Conservation (phyloP, 169 alveolate species). For the Toxoplasma gondii region DNA sequence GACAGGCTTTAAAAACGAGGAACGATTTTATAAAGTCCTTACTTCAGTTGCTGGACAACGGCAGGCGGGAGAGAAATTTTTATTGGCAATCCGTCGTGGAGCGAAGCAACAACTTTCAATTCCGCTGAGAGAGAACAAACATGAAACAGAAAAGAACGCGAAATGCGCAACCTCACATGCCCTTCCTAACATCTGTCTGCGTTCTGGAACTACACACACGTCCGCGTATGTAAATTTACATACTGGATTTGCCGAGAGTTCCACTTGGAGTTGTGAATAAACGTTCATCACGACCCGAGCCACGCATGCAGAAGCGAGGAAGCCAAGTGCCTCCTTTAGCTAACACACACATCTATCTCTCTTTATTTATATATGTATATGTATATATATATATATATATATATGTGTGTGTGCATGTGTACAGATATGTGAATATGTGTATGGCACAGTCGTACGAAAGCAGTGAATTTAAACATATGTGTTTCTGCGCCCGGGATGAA, state of each 20-base stretch:
- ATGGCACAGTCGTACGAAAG: not conserved
- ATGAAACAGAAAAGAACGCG: not conserved
- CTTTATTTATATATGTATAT: not conserved
- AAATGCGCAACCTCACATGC: not conserved
- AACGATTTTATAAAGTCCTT: not conserved
- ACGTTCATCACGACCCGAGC: not conserved
- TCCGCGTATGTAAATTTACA: not conserved
- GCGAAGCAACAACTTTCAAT: slow-evolving; percentile 18
- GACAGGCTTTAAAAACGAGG: not conserved
- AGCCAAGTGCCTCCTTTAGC: too few species aligned
- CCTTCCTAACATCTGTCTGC: not conserved
- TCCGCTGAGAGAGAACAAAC: not conserved
- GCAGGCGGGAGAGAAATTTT: slow-evolving; percentile 29
- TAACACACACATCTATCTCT: too few species aligned
- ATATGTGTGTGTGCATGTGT: not conserved
- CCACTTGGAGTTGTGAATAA: too few species aligned
- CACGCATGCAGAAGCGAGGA: too few species aligned
- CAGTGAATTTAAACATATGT: too few species aligned
- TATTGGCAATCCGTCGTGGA: slow-evolving; percentile 25
- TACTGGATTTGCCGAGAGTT: too few species aligned
- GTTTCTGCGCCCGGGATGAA: too few species aligned
- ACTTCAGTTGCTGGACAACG: slow-evolving; percentile 34
- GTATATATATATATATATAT: not conserved
- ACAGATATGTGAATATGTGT: not conserved
- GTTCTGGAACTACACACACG: not conserved